phyloP scores from a whole-genome alignment of 2,329 filamentous ascomycete species.

The Nemania serpens region DNA sequence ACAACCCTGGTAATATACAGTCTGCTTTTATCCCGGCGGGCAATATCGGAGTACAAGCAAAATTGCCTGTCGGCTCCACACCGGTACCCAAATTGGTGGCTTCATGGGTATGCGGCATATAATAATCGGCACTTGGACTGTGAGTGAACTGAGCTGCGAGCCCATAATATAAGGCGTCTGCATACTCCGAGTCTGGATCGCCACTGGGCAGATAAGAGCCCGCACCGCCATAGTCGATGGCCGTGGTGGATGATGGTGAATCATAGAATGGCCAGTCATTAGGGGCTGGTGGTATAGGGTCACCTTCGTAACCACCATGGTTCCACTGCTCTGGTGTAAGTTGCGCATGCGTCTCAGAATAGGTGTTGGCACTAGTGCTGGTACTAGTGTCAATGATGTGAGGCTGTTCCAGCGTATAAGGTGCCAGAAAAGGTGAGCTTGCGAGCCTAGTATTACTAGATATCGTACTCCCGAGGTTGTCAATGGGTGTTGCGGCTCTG shows the following conservation, averaged over 20 bases:
- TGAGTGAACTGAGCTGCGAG: not conserved
- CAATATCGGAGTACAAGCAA: not conserved
- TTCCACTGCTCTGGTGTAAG: conserved; percentile 2
- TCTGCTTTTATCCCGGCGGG: not conserved
- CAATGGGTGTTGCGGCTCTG: conserved; percentile 20
- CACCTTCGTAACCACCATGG: not conserved
- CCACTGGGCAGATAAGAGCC: not conserved
- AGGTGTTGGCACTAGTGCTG: not conserved
- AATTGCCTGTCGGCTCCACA: not conserved
- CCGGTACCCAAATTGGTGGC: not conserved
- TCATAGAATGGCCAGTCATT: not conserved
- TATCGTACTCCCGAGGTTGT: conserved; percentile 4
- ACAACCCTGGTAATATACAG: not conserved
- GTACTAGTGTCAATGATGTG: not conserved
- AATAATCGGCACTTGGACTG: not conserved
- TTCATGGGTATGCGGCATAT: not conserved
- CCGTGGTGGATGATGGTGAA: not conserved
- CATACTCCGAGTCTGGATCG: no score
- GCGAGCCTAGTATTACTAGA: conserved; percentile 1
- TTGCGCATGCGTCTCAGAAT: conserved; percentile 9
- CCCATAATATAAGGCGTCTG: not conserved
- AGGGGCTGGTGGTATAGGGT: not conserved
- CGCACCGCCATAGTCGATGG: not conserved
- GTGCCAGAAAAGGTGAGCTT: not conserved
- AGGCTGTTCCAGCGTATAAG: not conserved